A percentile compares a stretch with the other conserved stretches of the same genome.
Conservation (phyloP, 331 rosid genomes). For the Acacia pycnantha region DNA sequence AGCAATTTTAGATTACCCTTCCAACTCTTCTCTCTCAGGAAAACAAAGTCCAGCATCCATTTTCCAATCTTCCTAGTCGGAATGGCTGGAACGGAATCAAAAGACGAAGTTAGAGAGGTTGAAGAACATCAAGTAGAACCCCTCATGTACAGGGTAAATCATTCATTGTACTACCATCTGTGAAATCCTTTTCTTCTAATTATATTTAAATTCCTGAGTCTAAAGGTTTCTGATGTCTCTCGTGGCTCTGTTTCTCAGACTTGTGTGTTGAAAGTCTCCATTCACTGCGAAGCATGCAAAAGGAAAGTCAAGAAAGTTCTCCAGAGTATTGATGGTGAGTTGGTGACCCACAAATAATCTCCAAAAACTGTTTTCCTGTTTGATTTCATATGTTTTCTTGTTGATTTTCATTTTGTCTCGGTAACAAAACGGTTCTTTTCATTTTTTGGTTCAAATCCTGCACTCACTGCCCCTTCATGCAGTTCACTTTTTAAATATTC, state of each 20-base stretch:
- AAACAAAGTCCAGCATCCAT: constrained; percentile 13
- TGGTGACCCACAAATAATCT: not conserved
- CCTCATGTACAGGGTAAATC: constrained; percentile 56
- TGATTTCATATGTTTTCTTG: not conserved
- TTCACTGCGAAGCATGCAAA: constrained; percentile 82
- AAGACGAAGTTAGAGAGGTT: constrained; percentile 34
- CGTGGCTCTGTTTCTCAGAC: constrained; percentile 42
- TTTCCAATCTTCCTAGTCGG: constrained; percentile 22
- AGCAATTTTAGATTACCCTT: constrained; percentile 20
- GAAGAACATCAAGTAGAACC: constrained; percentile 37
- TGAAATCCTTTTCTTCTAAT: not conserved
- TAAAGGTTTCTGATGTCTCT: constrained; percentile 14
- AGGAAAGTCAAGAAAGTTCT: constrained; percentile 57
- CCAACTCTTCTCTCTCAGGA: constrained; percentile 22
- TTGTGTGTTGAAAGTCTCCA: constrained; percentile 63
- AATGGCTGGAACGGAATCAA: constrained; percentile 61
- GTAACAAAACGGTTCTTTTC: not conserved
- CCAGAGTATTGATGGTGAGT: constrained; percentile 54
- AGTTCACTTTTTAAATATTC: not conserved
- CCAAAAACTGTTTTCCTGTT: not conserved
- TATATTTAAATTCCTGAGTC: not conserved
- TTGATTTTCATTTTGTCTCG: not conserved
- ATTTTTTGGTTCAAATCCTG: not conserved
- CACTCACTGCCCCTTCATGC: not conserved
- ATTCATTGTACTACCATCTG: not conserved